Evolutionary conservation across 2,329 filamentous ascomycete species (phyloP), one percentile per base, ranked within the genome.

Genomic region (Botrytis sinoallii): DNA sequence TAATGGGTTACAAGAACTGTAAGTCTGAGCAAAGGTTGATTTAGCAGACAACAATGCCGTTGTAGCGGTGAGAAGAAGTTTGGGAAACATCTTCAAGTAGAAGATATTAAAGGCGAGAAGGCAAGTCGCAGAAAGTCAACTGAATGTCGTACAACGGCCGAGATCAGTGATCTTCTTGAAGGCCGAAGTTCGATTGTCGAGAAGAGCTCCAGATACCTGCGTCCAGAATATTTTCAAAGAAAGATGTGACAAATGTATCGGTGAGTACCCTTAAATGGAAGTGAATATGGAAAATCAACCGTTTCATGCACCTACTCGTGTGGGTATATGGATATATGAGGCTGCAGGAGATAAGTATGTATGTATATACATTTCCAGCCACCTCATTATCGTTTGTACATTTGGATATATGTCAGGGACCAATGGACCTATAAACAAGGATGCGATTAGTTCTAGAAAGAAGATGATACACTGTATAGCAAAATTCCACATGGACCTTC

Each of bases 1-100:
- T 72, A 85, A 84, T 25, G 88, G 88, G 79, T 90, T 88, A 82
- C 88, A 89, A 75, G 82, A 84, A 70, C 84, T 86, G 79, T 84
- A 89, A 72, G 88, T 89, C 78, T 89, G 88, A 61, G 85, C 85
- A 32, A 79, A 70, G 32, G 72, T 61, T n/a, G n/a, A 52, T 75
- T 71, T 64, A 73, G 75, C 76, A 32, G 72, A 75, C 70, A 79
- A 59, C 29, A 77, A 70, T 42, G 77, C 75, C 38, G 76, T 70
- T 63, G 76, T 75, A 48, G 77, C 40, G 12, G 68, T 74, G 71
- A 77, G 55, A 38, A 79, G 67, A 25, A 75, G 72, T 75, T 73
- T 76, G n/a, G 76, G 76, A 73, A 79, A 76, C 79, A 81, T 81
- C 64, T 69, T 25, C 40, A 32, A 72, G 40, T 16, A 29, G 25